Percentiles rank a stretch among this genome's conserved stretches.
These are phyloP conservation scores for Microascus cirrosus DNA, from an alignment of 2,329 filamentous ascomycete species.

Conservation along the genomic window DNA sequence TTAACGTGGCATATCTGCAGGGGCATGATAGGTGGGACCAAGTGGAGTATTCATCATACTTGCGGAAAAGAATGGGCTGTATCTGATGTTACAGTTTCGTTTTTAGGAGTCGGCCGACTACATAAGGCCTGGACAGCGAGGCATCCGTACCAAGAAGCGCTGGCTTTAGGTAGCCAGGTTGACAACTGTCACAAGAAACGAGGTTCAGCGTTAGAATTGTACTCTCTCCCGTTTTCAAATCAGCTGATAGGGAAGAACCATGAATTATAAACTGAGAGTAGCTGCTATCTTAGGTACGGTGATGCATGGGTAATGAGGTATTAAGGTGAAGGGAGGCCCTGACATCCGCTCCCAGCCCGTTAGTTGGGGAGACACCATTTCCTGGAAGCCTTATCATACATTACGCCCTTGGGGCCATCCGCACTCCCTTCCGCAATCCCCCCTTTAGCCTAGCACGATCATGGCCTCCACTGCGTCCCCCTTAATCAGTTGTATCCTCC, in stretches of 20 bases:
- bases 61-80: not conserved
- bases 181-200: not conserved
- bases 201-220: not conserved
- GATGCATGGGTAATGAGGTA: not conserved
- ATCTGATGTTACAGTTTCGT: constrained; percentile 22
- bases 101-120: constrained; percentile 8
- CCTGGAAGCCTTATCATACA: not conserved
- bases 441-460: not conserved
- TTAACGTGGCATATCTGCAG: not conserved
- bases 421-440: not conserved
- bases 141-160: constrained; percentile 36
- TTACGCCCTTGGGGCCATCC: not conserved
- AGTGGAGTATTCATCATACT: not conserved
- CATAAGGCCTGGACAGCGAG: constrained; percentile 29
- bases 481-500: constrained; percentile 52
- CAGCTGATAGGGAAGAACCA: not conserved
- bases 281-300: not conserved
- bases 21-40: not conserved
- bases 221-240: not conserved
- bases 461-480: not conserved
- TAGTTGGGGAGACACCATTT: not conserved
- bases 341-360: not conserved
- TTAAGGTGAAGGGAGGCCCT: no score
- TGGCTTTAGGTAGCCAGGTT: constrained; percentile 31
- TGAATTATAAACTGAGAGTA: not conserved